phyloP scores from a whole-genome alignment of 768 basidiomycete genomes.

The Russula virescens region DNA sequence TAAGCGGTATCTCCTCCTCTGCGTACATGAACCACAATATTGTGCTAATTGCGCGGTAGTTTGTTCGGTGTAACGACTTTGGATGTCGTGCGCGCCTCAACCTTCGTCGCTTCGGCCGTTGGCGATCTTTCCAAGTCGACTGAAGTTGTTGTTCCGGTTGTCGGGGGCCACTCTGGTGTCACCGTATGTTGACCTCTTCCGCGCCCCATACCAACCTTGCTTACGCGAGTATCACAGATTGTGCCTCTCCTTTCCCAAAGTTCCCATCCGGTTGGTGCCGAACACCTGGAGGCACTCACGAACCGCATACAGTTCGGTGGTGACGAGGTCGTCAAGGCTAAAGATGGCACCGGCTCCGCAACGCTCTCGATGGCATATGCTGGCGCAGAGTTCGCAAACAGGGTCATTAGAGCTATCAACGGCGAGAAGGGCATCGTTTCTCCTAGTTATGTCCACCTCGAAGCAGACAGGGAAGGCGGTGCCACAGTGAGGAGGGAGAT shows the following conservation, averaged over 20 bases:
- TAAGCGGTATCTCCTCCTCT: constrained; percentile 57
- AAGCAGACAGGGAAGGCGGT: constrained; percentile 63
- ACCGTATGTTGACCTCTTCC: constrained; percentile 50
- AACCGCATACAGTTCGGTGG: constrained; percentile 93
- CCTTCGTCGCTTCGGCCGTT: constrained; percentile 81
- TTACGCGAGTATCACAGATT: constrained; percentile 45
- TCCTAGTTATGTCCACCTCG: constrained; percentile 79
- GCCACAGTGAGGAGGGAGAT: constrained; percentile 76
- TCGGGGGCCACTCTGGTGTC: constrained; percentile 92
- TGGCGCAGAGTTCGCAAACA: constrained; percentile 82
- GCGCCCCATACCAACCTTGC: background rate
- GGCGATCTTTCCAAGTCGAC: constrained; percentile 56
- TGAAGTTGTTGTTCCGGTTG: constrained; percentile 75
- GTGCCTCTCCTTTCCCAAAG: constrained; percentile 92
- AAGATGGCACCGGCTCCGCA: constrained; percentile 88
- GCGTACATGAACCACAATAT: background rate
- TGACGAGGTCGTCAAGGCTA: constrained; percentile 98
- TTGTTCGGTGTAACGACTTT: constrained; percentile 97
- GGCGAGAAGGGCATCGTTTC: constrained; percentile 85
- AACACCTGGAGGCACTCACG: constrained; percentile 53
- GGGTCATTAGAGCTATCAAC: constrained; percentile 76
- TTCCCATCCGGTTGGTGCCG: constrained; percentile 56
- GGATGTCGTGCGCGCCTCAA: constrained; percentile 96
- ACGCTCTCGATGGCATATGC: constrained; percentile 98
- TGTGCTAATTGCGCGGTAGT: constrained; percentile 38